These are phyloP conservation scores for Thelephora aurantiotincta DNA, from an alignment of 768 basidiomycete species.

Conservation along the genomic window DNA sequence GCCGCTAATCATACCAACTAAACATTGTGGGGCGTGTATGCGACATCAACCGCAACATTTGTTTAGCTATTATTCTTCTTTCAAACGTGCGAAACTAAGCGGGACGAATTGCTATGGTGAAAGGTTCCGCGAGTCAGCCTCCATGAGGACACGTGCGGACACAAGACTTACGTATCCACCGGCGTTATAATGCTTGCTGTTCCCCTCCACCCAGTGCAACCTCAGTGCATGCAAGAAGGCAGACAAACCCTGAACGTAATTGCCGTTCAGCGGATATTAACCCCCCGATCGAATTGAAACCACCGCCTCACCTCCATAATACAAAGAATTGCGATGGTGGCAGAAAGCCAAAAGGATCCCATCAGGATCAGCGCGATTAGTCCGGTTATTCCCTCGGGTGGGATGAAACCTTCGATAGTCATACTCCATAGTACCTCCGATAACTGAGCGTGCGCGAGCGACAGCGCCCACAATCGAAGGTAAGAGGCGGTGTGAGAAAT, in stretches of 20 bases:
- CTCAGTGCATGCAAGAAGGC: slow-evolving; percentile 95
- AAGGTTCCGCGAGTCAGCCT: slow-evolving; percentile 12
- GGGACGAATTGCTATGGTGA: slow-evolving; percentile 31
- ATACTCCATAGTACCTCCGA: slow-evolving; percentile 89
- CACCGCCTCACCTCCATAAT: slow-evolving; percentile 77
- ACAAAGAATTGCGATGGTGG: slow-evolving; percentile 73
- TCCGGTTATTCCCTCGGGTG: slow-evolving; percentile 52
- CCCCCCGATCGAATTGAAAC: slow-evolving; percentile 8
- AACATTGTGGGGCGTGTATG: no score
- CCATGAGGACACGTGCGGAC: slow-evolving; percentile 10
- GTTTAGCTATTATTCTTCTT: slow-evolving; percentile 15
- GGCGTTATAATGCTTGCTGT: slow-evolving; percentile 91
- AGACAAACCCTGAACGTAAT: slow-evolving; percentile 59
- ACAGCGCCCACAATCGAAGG: slow-evolving; percentile 93
- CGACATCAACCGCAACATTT: no score
- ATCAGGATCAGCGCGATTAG: slow-evolving; percentile 27
- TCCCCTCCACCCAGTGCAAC: slow-evolving; percentile 96
- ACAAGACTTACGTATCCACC: slow-evolving; percentile 65
- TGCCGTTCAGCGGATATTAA: slow-evolving; percentile 9
- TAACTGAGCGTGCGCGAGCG: slow-evolving; percentile 93
- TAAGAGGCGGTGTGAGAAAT: slow-evolving; percentile 96
- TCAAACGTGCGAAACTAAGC: slow-evolving; percentile 30
- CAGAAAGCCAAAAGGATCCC: slow-evolving; percentile 59
- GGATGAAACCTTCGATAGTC: slow-evolving; percentile 56
- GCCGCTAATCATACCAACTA: no score